Evolutionary conservation across 257 asterid genomes (phyloP).

Genomic region (Cinchona pubescens): DNA sequence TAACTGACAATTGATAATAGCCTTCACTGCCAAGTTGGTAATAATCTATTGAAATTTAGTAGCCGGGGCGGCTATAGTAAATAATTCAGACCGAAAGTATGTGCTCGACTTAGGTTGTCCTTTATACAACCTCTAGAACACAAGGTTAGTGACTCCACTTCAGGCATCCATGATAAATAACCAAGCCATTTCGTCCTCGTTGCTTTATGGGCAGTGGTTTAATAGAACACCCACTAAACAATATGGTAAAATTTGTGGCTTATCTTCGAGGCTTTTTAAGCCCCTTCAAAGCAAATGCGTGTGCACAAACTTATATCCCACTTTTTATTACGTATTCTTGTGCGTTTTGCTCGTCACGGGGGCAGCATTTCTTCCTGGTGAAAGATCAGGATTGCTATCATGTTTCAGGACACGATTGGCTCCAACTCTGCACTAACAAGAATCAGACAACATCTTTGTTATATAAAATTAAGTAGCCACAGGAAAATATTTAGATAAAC

Average conservation of each 20-base stretch:
- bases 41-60: not conserved
- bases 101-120: not conserved
- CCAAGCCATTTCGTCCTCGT: not conserved
- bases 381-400: not conserved
- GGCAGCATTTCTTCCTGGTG: not conserved
- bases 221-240: slow-evolving; percentile 13
- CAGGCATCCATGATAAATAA: slow-evolving; percentile 16
- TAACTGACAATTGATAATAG: too few species aligned
- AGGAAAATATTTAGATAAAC: too few species aligned
- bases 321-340: not conserved
- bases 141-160: slow-evolving; percentile 23
- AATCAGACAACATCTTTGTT: too few species aligned
- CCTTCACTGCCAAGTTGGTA: not conserved
- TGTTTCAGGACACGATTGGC: not conserved
- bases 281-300: not conserved
- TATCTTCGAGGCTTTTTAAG: not conserved
- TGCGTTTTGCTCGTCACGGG: not conserved
- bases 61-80: not conserved
- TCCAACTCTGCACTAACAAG: not conserved
- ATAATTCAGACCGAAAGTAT: not conserved
- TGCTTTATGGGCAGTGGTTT: slow-evolving; percentile 7
- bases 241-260: slow-evolving; percentile 9
- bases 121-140: slow-evolving; percentile 18
- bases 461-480: too few species aligned
- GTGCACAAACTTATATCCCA: slow-evolving; percentile 16